Conservation (phyloP, 805 yeast species). For the Metschnikowia bowlesiae region DNA sequence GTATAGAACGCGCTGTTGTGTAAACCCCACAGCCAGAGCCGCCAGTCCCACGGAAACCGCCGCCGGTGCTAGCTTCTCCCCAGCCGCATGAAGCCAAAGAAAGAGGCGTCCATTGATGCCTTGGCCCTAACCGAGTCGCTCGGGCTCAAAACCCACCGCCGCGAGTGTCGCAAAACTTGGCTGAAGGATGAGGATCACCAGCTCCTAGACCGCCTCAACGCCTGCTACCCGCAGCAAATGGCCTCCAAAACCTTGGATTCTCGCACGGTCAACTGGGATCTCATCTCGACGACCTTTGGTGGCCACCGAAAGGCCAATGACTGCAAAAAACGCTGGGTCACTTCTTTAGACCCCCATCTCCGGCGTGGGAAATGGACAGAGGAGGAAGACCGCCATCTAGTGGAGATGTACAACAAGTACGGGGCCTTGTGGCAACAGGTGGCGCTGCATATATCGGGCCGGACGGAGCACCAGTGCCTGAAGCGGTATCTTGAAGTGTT, state of each 20-base stretch:
- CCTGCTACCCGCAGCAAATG: slow-evolving; percentile 24
- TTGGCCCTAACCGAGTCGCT: slow-evolving; percentile 62
- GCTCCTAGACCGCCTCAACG: slow-evolving; percentile 41
- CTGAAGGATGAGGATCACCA: slow-evolving; percentile 64
- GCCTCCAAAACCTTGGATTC: slow-evolving; percentile 22
- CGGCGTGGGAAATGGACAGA: slow-evolving; percentile 84
- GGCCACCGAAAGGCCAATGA: slow-evolving; percentile 64
- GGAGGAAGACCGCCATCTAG: slow-evolving; percentile 66
- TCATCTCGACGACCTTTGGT: slow-evolving; percentile 43
- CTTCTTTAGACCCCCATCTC: slow-evolving; percentile 76
- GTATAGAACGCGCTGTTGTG: not conserved
- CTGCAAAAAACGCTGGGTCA: slow-evolving; percentile 83
- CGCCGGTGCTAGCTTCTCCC: too few species aligned
- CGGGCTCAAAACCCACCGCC: slow-evolving; percentile 70
- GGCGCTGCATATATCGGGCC: slow-evolving; percentile 67
- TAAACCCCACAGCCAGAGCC: not conserved
- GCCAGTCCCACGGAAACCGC: too few species aligned
- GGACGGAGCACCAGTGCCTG: slow-evolving; percentile 95
- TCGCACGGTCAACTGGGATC: slow-evolving; percentile 59
- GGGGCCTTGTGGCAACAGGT: slow-evolving; percentile 89
- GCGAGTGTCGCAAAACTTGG: slow-evolving; percentile 68
- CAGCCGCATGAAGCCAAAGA: slow-evolving; percentile 2
- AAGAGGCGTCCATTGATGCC: slow-evolving; percentile 38
- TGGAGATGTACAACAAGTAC: slow-evolving; percentile 57
- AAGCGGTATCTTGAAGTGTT: slow-evolving; percentile 85